phyloP scores from a whole-genome alignment of 345 rosid species.

The Gossypium arboreum region DNA sequence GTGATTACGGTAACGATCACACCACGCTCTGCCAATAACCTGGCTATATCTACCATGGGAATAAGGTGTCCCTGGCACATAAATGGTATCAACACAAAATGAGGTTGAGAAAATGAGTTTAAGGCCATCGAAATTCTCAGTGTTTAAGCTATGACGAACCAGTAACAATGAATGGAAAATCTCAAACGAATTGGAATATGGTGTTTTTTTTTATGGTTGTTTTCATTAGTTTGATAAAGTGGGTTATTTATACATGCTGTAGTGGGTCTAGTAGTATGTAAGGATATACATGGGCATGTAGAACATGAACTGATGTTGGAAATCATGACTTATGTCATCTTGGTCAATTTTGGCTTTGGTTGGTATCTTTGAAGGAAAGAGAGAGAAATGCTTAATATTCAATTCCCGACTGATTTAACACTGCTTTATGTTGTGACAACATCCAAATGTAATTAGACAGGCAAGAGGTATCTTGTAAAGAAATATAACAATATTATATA shows the following conservation, averaged over 20 bases:
- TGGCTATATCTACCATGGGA: slow-evolving; percentile 25
- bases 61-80: slow-evolving; percentile 27
- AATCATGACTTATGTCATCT: too few relatives aligned
- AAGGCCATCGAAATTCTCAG: background rate
- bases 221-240: background rate
- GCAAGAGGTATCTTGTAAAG: background rate
- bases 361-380: too few relatives aligned
- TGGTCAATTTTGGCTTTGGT: too few relatives aligned
- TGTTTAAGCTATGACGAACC: background rate
- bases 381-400: too few relatives aligned
- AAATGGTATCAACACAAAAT: slow-evolving; percentile 21
- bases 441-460: background rate
- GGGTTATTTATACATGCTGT: background rate
- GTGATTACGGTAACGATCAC: slow-evolving; percentile 20
- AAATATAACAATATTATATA: too few relatives aligned
- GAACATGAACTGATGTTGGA: too few relatives aligned
- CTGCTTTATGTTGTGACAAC: too few relatives aligned
- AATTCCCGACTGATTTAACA: too few relatives aligned
- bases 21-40: slow-evolving; percentile 15
- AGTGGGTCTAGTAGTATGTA: background rate
- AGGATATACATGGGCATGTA: background rate
- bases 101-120: slow-evolving; percentile 9
- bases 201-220: background rate
- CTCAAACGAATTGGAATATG: background rate
- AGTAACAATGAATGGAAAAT: background rate